Evolutionary conservation across 257 asterid genomes (phyloP).

Genomic region (Rubia yunnanensis): DNA sequence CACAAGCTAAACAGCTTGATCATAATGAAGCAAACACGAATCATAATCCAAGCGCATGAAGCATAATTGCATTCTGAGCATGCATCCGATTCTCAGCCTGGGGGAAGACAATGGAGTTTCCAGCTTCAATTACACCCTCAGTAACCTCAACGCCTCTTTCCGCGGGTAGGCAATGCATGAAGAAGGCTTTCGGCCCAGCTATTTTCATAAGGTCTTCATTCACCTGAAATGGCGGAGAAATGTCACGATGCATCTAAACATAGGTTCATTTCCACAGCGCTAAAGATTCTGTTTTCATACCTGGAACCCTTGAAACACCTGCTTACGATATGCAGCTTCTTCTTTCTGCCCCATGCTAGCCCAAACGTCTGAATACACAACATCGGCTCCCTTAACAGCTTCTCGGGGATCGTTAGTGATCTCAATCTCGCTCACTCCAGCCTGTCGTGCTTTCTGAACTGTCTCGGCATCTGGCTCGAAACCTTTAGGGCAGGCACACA

Average conservation of each 20-base stretch:
- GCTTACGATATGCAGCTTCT: constrained; percentile 86
- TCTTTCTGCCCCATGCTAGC: constrained; percentile 99
- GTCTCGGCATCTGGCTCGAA: constrained; percentile 81
- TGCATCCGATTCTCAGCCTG: constrained; percentile 96
- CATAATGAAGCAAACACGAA: not conserved
- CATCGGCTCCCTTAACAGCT: constrained; percentile 92
- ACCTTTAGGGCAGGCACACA: constrained; percentile 85
- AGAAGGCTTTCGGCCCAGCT: constrained; percentile 72
- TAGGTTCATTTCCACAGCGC: not conserved
- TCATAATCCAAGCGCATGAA: constrained; percentile 75
- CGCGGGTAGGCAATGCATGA: constrained; percentile 94
- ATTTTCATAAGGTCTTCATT: constrained; percentile 74
- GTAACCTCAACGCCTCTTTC: constrained; percentile 84
- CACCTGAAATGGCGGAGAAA: constrained; percentile 36
- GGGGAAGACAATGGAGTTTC: constrained; percentile 74
- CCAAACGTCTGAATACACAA: constrained; percentile 95
- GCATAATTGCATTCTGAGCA: constrained; percentile 91
- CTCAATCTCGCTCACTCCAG: constrained; percentile 85
- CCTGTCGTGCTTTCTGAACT: constrained; percentile 46
- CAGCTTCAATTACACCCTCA: constrained; percentile 72
- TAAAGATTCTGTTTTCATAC: constrained; percentile 21
- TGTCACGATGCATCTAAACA: not conserved
- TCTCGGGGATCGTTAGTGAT: constrained; percentile 73
- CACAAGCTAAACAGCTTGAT: not conserved
- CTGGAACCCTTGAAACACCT: constrained; percentile 89